Conservation (phyloP, 1,284 basidiomycete genomes). For the Termitomyces sp. region DNA sequence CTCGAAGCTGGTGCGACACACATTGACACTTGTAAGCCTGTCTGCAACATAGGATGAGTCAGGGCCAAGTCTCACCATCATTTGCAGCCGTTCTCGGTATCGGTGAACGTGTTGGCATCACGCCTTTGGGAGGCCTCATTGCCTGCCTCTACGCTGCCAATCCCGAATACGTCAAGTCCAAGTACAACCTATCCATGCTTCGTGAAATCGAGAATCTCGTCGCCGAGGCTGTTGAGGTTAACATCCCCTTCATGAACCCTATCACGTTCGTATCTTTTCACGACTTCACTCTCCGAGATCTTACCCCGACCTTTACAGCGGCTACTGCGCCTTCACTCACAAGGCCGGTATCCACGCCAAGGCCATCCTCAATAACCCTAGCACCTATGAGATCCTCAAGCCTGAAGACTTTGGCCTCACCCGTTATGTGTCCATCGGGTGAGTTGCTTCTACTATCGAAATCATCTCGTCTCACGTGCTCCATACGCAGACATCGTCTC, state of each 20-base stretch:
- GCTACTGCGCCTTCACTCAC: slow-evolving; percentile 99
- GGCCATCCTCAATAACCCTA: slow-evolving; percentile 99
- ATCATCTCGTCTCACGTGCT: slow-evolving; percentile 8
- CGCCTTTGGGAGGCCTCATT: slow-evolving; percentile 94
- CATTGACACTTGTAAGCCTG: slow-evolving; percentile 86
- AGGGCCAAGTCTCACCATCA: not conserved
- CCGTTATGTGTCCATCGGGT: slow-evolving; percentile 97
- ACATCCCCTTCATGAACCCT: slow-evolving; percentile 96
- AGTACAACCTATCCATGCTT: slow-evolving; percentile 97
- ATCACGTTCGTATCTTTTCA: slow-evolving; percentile 57
- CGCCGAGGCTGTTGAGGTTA: slow-evolving; percentile 97
- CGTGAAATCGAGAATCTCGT: slow-evolving; percentile 99
- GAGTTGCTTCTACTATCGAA: slow-evolving; percentile 20
- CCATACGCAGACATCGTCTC: slow-evolving; percentile 67
- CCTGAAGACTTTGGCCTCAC: slow-evolving; percentile 98
- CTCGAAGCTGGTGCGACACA: slow-evolving; percentile 99
- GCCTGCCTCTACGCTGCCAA: slow-evolving; percentile 95
- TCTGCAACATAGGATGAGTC: not conserved
- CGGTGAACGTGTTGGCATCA: slow-evolving; percentile 98
- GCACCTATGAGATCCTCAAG: slow-evolving; percentile 97
- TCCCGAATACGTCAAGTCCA: slow-evolving; percentile 98
- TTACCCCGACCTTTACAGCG: slow-evolving; percentile 40
- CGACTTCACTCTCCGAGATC: not conserved
- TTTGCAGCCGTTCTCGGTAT: slow-evolving; percentile 82
- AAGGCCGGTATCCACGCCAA: slow-evolving; percentile 99